Base-by-base conservation (phyloP, 306 rosid genomes). In the Potentilla sterilis region DNA sequence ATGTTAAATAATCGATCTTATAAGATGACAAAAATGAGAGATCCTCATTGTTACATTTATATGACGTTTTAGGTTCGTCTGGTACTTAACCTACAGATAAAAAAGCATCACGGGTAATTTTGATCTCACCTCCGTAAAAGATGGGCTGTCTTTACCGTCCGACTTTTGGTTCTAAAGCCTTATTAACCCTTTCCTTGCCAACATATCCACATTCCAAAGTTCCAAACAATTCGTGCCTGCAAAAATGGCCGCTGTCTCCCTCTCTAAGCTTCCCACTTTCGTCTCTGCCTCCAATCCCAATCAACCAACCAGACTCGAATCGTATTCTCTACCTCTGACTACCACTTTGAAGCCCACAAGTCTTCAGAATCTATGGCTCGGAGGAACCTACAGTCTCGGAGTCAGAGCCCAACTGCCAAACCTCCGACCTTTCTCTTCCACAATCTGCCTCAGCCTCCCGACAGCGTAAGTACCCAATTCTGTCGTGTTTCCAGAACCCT, bases 391-490 rank as follows among this genome's bases (percentile, higher is more conserved):
- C 65, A 72, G 6, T 71, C 52, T 88, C 77, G 73, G 73, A 46
- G 58, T 86, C 78, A 72, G 73, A 58, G 59, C 74, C n/a, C 82
- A 68, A 15, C 55, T 59, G 75, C 81, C 73, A 57, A 86, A 69
- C 21, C 81, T 67, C 82, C 93, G 78, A 1, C 81, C 84, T 35
- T 28, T 81, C 51, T 70, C 84, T 4, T 81, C 90, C 81, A 74
- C 82, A 40, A 83, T 83, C 75, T 79, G 91, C 61, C 49, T 78
- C 69, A 86, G 91, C 85, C 95, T 93, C 72, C 95, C 96, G 32
- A 90, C 85, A 2, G 85, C 88, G 96, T 93, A 86, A 86, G 86
- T 65, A 47, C 65, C 66, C 40, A 32, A 58, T 62, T 77, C 78
- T 82, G 79, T 57, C 62, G 6, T 38, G 9, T 49, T 21, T 9